Base-by-base conservation (phyloP, 768 basidiomycete genomes). In the Austroboletus eburneus region DNA sequence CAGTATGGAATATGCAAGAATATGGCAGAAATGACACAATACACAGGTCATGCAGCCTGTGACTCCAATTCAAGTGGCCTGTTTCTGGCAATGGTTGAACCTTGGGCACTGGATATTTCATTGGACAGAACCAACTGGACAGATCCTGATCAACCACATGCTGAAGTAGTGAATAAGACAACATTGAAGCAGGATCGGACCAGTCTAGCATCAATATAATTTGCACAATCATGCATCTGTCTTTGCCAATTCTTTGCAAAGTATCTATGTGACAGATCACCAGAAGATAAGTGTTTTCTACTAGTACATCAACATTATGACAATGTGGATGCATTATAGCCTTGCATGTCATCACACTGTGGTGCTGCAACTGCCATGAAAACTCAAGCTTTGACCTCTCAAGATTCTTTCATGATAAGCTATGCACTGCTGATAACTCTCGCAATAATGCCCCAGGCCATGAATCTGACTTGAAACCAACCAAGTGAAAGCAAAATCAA, bases 111-210 rank as follows among this genome's bases (percentile, higher is more conserved):
- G 10, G 29, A 29, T 34, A 6, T 34, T 34, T 8, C 16, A 5
- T 16, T 9, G 7, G 7, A 8, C 14, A 16, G 33, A 16, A 5
- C 14, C 5, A 16, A 34, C 16, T 9, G 33, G 8, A 38, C 1
- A 10, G 30, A 49, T 37, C 43, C 43, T 16, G 39, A 49, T 17
- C 14, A 13, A 17, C 43, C 43, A 17, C 39, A 24, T 34, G 24
- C 33, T 23, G 27, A 33, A 21, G 5, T 9, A 8, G 13, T 45
- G 5, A 40, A 41, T n/a, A 49, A 41, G 9, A 49, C 40, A 16
- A 34, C 25, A 12, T 34, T 14, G 5, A 49, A 49, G 16, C 39
- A 49, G 6, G 43, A 49, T 34, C 34, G 25, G 3, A 50, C 43
- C 0, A 25, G 44, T 6, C 7, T 30, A 9, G 44, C 40, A n/a